Evolutionary conservation across 75 land plant species (phyloP).

Genomic region (Picea sitchensis): DNA sequence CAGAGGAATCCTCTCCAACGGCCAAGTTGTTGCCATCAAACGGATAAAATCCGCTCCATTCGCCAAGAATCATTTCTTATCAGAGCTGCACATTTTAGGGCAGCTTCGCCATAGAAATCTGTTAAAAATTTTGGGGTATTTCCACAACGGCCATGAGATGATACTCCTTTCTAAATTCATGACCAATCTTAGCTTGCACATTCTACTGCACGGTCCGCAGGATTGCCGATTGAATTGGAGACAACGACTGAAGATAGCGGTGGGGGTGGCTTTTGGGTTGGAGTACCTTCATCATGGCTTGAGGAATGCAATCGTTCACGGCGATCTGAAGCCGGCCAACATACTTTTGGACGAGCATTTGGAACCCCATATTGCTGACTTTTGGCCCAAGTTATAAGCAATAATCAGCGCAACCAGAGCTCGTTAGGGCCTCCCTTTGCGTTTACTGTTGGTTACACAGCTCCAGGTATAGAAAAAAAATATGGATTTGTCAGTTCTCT

Average conservation of each 20-base stretch:
- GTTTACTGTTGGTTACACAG: not conserved
- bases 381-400: conserved; percentile 36
- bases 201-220: conserved; percentile 29
- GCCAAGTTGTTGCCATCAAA: conserved; percentile 52
- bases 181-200: conserved; percentile 54
- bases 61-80: conserved; percentile 7
- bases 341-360: conserved; percentile 50
- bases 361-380: conserved; percentile 56
- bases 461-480: not conserved
- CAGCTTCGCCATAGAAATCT: conserved; percentile 64
- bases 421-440: not conserved
- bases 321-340: conserved; percentile 53
- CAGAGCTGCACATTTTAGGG: conserved; percentile 41
- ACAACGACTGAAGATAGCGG: conserved; percentile 35
- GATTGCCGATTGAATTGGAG: conserved; percentile 25
- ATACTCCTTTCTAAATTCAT: conserved; percentile 67
- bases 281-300: conserved; percentile 60
- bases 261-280: conserved; percentile 55
- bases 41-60: conserved; percentile 28
- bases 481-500: too few species aligned
- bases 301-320: conserved; percentile 48
- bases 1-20: conserved; percentile 52
- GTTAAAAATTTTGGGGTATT: conserved; percentile 58
- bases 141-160: conserved; percentile 39
- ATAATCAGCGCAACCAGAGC: not conserved